Evolutionary conservation across 345 rosid genomes (phyloP).

Genomic region (Populus pruinosa): DNA sequence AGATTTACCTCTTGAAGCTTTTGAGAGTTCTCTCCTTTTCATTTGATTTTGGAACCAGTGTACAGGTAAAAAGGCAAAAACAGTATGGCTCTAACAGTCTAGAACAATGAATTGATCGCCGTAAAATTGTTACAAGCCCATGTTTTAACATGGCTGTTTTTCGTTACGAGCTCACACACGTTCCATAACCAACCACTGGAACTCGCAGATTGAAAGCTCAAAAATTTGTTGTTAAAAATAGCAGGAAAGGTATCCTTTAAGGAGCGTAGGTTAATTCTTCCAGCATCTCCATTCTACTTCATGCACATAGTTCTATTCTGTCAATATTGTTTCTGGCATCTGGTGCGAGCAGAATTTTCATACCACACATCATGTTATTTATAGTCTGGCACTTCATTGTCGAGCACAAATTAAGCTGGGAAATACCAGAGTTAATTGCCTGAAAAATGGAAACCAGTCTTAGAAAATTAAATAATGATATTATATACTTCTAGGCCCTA

Average conservation of each 20-base stretch:
- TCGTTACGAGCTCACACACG: too few relatives aligned
- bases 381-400: constrained; percentile 36
- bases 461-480: too few relatives aligned
- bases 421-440: constrained; percentile 55
- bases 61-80: too few relatives aligned
- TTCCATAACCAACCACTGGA: not conserved
- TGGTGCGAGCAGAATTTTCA: not conserved
- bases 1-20: not conserved
- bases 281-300: not conserved
- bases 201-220: not conserved
- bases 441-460: constrained; percentile 22
- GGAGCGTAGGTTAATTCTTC: not conserved
- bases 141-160: too few relatives aligned
- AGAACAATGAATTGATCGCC: too few relatives aligned
- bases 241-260: not conserved
- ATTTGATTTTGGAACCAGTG: too few relatives aligned
- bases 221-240: not conserved
- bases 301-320: too few relatives aligned
- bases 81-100: too few relatives aligned
- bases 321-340: not conserved
- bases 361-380: not conserved
- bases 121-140: too few relatives aligned
- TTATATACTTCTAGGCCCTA: too few relatives aligned
- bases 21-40: too few relatives aligned
- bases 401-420: constrained; percentile 50